These are phyloP conservation scores for Chrysoporthe deuterocubensis DNA, from an alignment of 2,329 filamentous ascomycete species.

Conservation along the genomic window DNA sequence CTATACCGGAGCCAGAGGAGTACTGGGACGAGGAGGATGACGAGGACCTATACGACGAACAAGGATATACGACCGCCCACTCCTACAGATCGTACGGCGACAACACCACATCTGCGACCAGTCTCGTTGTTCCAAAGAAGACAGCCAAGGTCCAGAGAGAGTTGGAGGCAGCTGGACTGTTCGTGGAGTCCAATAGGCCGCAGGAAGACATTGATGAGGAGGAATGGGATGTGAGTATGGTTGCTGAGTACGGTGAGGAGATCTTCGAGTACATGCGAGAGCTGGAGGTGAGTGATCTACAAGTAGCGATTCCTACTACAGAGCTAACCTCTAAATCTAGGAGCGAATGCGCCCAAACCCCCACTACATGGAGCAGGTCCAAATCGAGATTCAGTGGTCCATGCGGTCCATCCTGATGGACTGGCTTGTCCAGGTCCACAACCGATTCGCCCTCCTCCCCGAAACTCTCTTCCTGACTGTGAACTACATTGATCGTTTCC, in stretches of 20 bases:
- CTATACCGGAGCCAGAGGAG: conserved; percentile 63
- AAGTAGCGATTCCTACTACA: no score
- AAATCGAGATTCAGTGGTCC: conserved; percentile 98
- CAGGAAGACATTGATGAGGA: conserved; percentile 85
- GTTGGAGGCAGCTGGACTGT: conserved; percentile 65
- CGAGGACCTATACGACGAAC: conserved; percentile 64
- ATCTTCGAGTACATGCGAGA: conserved; percentile 92
- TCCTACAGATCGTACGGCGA: conserved; percentile 76
- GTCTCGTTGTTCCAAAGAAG: conserved; percentile 72
- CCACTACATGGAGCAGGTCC: conserved; percentile 89
- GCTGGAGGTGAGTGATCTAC: conserved; percentile 69
- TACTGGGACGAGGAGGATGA: conserved; percentile 82
- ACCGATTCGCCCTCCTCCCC: conserved; percentile 85
- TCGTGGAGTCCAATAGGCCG: conserved; percentile 69
- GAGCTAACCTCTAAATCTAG: conserved; percentile 35
- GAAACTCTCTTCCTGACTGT: conserved; percentile 94
- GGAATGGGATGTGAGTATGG: conserved; percentile 93
- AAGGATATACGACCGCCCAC: conserved; percentile 77
- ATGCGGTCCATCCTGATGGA: conserved; percentile 98
- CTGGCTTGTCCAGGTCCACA: conserved; percentile 96
- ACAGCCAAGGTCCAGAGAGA: conserved; percentile 73
- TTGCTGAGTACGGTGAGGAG: conserved; percentile 93
- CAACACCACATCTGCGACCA: conserved; percentile 56
- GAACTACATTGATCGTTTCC: conserved; percentile 97
- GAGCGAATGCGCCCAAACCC: conserved; percentile 71